phyloP scores from a whole-genome alignment of 2,329 filamentous ascomycete genomes.

The Fusarium sp. region DNA sequence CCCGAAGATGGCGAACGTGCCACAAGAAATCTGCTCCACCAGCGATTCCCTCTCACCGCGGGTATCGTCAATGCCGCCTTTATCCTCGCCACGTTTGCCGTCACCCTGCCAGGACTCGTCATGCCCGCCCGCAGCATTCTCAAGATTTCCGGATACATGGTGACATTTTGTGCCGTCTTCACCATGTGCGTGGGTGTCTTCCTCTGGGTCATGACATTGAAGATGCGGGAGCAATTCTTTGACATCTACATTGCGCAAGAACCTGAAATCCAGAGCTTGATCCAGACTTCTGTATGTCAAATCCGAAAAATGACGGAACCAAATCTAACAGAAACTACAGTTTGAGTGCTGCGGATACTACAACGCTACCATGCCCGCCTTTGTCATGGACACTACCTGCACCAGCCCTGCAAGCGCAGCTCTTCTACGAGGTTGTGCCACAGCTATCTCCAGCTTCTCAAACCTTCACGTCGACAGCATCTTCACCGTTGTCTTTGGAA shows the following conservation, averaged over 20 bases:
- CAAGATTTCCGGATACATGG: slow-evolving; percentile 73
- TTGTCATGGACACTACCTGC: slow-evolving; percentile 75
- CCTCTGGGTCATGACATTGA: slow-evolving; percentile 79
- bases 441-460: slow-evolving; percentile 73
- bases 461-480: slow-evolving; percentile 79
- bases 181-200: slow-evolving; percentile 73
- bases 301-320: background rate
- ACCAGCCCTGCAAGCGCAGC: slow-evolving; percentile 76
- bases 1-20: slow-evolving; percentile 59
- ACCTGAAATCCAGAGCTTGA: slow-evolving; percentile 68
- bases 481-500: slow-evolving; percentile 83
- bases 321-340: slow-evolving; percentile 50
- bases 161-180: slow-evolving; percentile 71
- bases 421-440: slow-evolving; percentile 75
- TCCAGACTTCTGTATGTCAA: slow-evolving; percentile 74
- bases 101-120: slow-evolving; percentile 77
- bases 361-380: slow-evolving; percentile 77
- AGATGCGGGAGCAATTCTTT: slow-evolving; percentile 70
- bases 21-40: slow-evolving; percentile 63
- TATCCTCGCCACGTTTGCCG: slow-evolving; percentile 75
- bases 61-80: slow-evolving; percentile 78
- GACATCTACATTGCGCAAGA: slow-evolving; percentile 70
- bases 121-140: slow-evolving; percentile 76
- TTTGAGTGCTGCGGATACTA: slow-evolving; percentile 85
- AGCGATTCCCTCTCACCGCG: slow-evolving; percentile 67